A percentile compares a stretch with the other conserved stretches of the same genome.
phyloP scores from a whole-genome alignment of 805 yeast genomes.

The Metschnikowia corniflorae region DNA sequence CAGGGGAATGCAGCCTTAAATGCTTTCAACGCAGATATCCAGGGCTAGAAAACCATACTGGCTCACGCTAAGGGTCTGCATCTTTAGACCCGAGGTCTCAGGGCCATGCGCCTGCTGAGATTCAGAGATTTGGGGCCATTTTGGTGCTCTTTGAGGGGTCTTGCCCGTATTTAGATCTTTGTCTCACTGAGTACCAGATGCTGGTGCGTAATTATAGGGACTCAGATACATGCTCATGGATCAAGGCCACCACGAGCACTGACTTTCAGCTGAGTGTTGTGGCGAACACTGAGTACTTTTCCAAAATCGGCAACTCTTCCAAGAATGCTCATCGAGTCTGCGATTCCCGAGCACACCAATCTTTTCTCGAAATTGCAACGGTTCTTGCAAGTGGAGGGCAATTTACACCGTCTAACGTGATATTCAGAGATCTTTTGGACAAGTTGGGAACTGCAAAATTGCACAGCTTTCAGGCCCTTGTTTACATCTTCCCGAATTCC shows the following conservation, averaged over 20 bases:
- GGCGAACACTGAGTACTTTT: constrained; percentile 22
- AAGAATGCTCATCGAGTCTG: constrained; percentile 11
- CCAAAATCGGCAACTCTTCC: constrained; percentile 19
- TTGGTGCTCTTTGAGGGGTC: no score
- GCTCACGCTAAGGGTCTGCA: no score
- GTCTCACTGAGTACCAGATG: no score
- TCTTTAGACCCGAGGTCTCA: no score
- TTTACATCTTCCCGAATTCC: constrained; percentile 24
- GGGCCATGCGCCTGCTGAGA: no score
- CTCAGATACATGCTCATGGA: constrained; percentile 24
- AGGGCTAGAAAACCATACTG: no score
- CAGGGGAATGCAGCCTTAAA: no score
- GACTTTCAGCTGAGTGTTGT: constrained; percentile 13
- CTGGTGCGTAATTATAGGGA: constrained; percentile 31
- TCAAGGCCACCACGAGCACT: constrained; percentile 17
- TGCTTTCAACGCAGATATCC: no score
- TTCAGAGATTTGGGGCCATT: no score
- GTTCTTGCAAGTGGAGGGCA: constrained; percentile 12
- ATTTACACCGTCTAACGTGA: constrained; percentile 23
- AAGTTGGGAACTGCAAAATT: constrained; percentile 22
- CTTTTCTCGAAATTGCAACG: constrained; percentile 13
- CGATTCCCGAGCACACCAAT: constrained; percentile 10
- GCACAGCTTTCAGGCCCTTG: constrained; percentile 26
- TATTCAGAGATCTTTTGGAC: constrained; percentile 26
- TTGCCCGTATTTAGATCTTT: no score